A percentile compares a stretch with the other conserved stretches of the same genome.
phyloP scores from a whole-genome alignment of 441 rosid species.

The Eruca vesicaria region DNA sequence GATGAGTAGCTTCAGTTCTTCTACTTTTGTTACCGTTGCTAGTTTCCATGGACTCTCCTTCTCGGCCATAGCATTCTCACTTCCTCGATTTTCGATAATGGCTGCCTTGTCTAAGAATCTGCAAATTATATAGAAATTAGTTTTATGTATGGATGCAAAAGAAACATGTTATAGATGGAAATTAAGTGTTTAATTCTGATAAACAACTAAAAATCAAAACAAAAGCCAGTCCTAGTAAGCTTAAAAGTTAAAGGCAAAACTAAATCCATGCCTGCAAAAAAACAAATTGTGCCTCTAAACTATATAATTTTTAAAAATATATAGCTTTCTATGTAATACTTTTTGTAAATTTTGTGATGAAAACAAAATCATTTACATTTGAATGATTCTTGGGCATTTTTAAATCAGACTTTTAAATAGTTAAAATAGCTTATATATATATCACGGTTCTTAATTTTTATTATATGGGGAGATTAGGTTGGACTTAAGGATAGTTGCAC shows the following conservation, averaged over 20 bases:
- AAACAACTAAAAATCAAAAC: not conserved
- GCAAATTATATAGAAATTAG: constrained; percentile 15
- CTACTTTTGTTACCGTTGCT: constrained; percentile 70
- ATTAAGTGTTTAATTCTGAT: not conserved
- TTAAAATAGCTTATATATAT: not conserved
- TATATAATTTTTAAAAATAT: not conserved
- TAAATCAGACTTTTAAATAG: not conserved
- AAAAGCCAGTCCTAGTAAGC: not conserved
- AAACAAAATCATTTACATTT: not conserved
- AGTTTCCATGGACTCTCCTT: constrained; percentile 68
- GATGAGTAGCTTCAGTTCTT: constrained; percentile 76
- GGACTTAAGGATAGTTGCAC: not conserved
- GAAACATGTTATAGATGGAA: not conserved
- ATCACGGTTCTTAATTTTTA: not conserved
- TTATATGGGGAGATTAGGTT: not conserved
- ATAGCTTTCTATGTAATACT: not conserved
- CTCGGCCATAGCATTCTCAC: constrained; percentile 23
- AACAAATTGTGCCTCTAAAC: not conserved
- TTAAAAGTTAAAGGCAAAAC: not conserved
- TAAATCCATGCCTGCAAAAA: not conserved
- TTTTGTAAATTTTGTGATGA: not conserved
- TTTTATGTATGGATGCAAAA: not conserved
- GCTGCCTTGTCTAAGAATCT: constrained; percentile 96
- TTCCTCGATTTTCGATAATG: constrained; percentile 39
- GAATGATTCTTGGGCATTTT: not conserved